These are phyloP conservation scores for Chamaecrista fasciculata DNA, from an alignment of 306 rosid species.

Conservation along the genomic window DNA sequence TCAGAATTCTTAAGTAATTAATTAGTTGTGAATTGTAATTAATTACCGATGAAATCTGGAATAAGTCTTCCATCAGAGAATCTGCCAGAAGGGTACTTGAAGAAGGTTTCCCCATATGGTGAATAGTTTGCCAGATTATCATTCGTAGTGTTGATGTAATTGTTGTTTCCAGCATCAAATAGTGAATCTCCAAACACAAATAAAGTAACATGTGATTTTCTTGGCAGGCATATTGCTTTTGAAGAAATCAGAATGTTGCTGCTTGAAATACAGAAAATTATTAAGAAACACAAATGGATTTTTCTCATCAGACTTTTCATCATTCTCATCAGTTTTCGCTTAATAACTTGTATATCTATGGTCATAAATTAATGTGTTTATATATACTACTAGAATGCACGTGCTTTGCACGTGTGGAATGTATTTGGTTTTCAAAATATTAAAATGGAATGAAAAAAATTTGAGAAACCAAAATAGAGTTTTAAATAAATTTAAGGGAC, in stretches of 20 bases:
- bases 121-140: constrained; percentile 25
- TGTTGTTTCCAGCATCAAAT: constrained; percentile 56
- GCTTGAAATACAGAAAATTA: constrained; percentile 8
- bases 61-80: constrained; percentile 45
- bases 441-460: too few species aligned
- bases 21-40: too few species aligned
- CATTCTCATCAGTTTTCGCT: background rate
- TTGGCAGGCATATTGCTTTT: constrained; percentile 20
- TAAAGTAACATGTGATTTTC: constrained; percentile 22
- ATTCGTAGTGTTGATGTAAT: constrained; percentile 36
- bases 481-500: too few species aligned
- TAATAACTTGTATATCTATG: background rate
- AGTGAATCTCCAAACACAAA: constrained; percentile 62
- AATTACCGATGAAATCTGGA: constrained; percentile 49
- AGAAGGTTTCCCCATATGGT: constrained; percentile 58
- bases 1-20: too few species aligned
- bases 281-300: constrained; percentile 11
- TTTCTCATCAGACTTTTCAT: constrained; percentile 23
- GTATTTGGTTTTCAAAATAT: too few species aligned
- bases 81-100: constrained; percentile 49
- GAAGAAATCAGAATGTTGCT: background rate
- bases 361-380: too few species aligned
- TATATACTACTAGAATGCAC: too few species aligned
- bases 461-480: too few species aligned
- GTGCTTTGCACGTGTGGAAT: too few species aligned